These are phyloP conservation scores for Lipomyces mesembrius DNA, from an alignment of 805 yeast species.

Conservation along the genomic window DNA sequence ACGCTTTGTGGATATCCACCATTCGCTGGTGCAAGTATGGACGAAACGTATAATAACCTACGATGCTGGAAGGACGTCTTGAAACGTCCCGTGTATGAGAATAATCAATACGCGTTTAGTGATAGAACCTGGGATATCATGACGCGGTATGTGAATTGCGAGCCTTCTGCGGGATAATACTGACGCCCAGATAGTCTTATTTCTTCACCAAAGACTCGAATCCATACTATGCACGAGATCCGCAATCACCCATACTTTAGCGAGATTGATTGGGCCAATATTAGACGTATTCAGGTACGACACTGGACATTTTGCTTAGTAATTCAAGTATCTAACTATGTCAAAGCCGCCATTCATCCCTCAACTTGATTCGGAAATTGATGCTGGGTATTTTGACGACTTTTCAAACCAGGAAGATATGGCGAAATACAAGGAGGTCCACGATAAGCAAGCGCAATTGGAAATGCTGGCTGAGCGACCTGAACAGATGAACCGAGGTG, in stretches of 20 bases:
- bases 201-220: constrained; percentile 75
- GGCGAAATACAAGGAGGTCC: constrained; percentile 97
- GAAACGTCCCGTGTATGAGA: constrained; percentile 78
- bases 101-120: constrained; percentile 88
- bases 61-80: constrained; percentile 90
- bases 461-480: constrained; percentile 76
- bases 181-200: constrained; percentile 52
- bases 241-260: constrained; percentile 78
- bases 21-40: constrained; percentile 88
- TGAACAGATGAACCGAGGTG: constrained; percentile 57
- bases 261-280: constrained; percentile 76
- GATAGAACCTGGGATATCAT: constrained; percentile 96
- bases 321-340: constrained; percentile 37
- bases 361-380: constrained; percentile 93
- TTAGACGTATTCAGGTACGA: constrained; percentile 54
- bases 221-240: constrained; percentile 80
- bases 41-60: constrained; percentile 91
- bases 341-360: constrained; percentile 92
- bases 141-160: constrained; percentile 48
- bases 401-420: constrained; percentile 94
- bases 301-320: background rate
- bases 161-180: background rate
- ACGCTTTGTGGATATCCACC: constrained; percentile 97
- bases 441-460: constrained; percentile 85
- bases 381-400: constrained; percentile 98